Conservation (phyloP, 495 filamentous ascomycete species). For the Evansstolkia leycettana region DNA sequence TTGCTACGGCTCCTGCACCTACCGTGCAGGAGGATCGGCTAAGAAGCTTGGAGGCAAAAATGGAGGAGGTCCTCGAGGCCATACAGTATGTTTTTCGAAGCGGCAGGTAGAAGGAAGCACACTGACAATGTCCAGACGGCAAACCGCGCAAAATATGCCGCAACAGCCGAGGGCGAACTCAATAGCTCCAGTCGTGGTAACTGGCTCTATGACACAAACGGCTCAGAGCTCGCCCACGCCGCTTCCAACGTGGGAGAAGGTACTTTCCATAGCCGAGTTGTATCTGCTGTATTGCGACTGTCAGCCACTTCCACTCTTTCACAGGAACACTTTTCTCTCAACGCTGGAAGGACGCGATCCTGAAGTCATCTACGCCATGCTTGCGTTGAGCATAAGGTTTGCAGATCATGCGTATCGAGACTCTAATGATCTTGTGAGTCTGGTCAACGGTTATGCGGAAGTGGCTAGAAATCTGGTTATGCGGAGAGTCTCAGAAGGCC, state of each 20-base stretch:
- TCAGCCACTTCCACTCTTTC: conserved; percentile 34
- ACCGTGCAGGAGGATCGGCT: conserved; percentile 27
- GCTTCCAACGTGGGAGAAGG: conserved; percentile 30
- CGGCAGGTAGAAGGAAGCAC: neutral
- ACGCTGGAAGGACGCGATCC: conserved; percentile 22
- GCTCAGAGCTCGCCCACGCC: conserved; percentile 4
- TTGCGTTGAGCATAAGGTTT: conserved; percentile 28
- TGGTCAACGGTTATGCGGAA: conserved; percentile 26
- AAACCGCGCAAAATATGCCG: conserved; percentile 5
- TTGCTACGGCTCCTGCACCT: conserved; percentile 2
- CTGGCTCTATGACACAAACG: conserved; percentile 2
- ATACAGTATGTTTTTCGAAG: conserved; percentile 11
- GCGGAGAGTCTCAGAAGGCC: conserved; percentile 30
- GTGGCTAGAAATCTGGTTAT: conserved; percentile 29
- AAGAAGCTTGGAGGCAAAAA: conserved; percentile 24
- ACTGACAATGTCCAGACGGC: conserved; percentile 1
- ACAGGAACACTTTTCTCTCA: conserved; percentile 21
- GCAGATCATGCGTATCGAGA: conserved; percentile 9
- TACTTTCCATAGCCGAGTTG: conserved; percentile 21
- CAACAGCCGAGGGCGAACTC: conserved; percentile 1
- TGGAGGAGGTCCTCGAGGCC: conserved; percentile 23
- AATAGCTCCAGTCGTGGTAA: conserved; percentile 1
- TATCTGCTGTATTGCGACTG: conserved; percentile 35
- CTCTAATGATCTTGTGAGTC: conserved; percentile 4
- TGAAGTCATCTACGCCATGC: conserved; percentile 29